These are phyloP conservation scores for Karstenula rhodostoma DNA, from an alignment of 2,329 filamentous ascomycete genomes.

Conservation along the genomic window DNA sequence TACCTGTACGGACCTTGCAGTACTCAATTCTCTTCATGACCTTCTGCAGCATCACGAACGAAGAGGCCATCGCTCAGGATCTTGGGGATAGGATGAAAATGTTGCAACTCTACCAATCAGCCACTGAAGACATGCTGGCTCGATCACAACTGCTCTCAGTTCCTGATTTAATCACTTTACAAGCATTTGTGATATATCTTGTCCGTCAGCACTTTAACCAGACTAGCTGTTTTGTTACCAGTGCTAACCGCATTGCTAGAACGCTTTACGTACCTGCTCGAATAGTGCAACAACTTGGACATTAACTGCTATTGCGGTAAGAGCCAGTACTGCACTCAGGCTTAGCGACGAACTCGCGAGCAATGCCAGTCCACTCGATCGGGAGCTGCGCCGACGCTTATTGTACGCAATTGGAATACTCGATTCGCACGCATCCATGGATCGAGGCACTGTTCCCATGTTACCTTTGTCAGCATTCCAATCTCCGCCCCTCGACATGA, in stretches of 20 bases:
- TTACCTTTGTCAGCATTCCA: slow-evolving; percentile 3
- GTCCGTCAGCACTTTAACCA: slow-evolving; percentile 3
- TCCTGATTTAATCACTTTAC: slow-evolving; percentile 15
- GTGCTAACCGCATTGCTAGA: neutral
- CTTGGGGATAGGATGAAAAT: slow-evolving; percentile 6
- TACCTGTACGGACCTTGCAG: slow-evolving; percentile 9
- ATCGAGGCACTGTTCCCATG: slow-evolving; percentile 17
- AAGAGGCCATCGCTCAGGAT: slow-evolving; percentile 6
- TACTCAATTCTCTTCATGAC: slow-evolving; percentile 17
- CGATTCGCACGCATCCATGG: slow-evolving; percentile 17
- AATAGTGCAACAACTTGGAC: slow-evolving; percentile 20
- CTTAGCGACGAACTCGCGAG: slow-evolving; percentile 9
- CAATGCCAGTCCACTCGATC: slow-evolving; percentile 8
- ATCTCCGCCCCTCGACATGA: slow-evolving; percentile 4
- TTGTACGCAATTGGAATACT: slow-evolving; percentile 17
- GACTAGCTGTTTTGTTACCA: neutral
- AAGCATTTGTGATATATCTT: slow-evolving; percentile 23
- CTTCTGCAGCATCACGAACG: slow-evolving; percentile 15
- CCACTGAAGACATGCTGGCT: slow-evolving; percentile 7
- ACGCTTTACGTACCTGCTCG: slow-evolving; percentile 16
- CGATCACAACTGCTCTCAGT: slow-evolving; percentile 12
- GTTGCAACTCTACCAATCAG: neutral
- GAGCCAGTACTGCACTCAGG: slow-evolving; percentile 16
- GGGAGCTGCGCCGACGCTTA: slow-evolving; percentile 17
- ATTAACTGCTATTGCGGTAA: slow-evolving; percentile 19